These are phyloP conservation scores for Phytophthora sojae DNA, from an alignment of 352 stramenopile genomes.

Conservation along the genomic window DNA sequence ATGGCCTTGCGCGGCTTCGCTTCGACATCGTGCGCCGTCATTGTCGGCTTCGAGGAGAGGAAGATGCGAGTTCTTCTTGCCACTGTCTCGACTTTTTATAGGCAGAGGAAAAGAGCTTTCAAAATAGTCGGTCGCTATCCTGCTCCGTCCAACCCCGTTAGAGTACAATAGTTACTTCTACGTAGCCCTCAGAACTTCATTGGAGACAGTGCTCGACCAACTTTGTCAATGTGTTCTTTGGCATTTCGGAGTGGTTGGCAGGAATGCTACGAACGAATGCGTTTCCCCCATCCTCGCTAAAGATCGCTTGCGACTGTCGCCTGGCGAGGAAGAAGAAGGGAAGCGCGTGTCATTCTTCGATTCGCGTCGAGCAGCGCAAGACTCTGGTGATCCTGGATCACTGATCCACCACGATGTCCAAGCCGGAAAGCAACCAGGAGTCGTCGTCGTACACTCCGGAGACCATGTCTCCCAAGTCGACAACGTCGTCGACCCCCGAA, in stretches of 20 bases:
- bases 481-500: neutral
- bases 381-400: no score
- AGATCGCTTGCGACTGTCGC: neutral
- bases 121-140: no score
- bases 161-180: no score
- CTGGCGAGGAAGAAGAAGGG: neutral
- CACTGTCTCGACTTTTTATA: neutral
- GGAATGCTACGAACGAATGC: no score
- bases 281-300: neutral
- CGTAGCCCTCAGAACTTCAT: no score
- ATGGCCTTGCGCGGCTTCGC: slow-evolving; percentile 46
- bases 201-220: no score
- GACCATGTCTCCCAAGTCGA: neutral
- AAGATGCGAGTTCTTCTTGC: neutral
- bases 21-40: slow-evolving; percentile 22
- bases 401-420: neutral
- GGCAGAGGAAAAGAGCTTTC: no score
- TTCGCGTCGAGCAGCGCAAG: neutral
- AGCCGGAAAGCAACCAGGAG: neutral
- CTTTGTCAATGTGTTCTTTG: no score
- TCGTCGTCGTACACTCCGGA: neutral
- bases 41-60: neutral
- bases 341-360: neutral
- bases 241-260: no score
- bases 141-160: no score